Percentiles rank a stretch among this genome's conserved stretches.
phyloP scores from a whole-genome alignment of 495 filamentous ascomycete species.

The Lentithecium fluviatile region DNA sequence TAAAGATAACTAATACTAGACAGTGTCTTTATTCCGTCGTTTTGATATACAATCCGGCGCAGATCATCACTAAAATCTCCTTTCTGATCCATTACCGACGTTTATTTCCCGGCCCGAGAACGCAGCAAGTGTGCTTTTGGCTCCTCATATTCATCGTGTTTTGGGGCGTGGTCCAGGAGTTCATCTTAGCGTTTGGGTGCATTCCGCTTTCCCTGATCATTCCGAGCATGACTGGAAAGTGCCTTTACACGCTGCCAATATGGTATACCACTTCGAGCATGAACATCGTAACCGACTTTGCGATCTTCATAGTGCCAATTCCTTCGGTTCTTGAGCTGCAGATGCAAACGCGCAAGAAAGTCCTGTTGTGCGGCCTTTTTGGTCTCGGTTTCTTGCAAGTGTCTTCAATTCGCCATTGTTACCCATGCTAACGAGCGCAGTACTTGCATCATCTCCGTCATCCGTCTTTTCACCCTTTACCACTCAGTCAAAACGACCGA shows the following conservation, averaged over 20 bases:
- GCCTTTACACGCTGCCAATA: conserved; percentile 11
- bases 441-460: conserved; percentile 25
- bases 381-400: conserved; percentile 32
- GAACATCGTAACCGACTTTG: conserved; percentile 33
- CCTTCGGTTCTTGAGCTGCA: conserved; percentile 15
- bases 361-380: conserved; percentile 23
- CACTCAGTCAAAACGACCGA: conserved; percentile 16
- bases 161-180: conserved; percentile 25
- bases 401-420: neutral
- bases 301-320: conserved; percentile 25
- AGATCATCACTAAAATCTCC: conserved; percentile 28
- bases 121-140: conserved; percentile 10
- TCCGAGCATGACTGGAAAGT: conserved; percentile 19
- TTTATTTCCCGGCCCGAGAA: conserved; percentile 13
- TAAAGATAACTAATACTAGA: neutral
- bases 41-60: conserved; percentile 25
- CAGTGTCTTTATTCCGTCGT: conserved; percentile 23
- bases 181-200: conserved; percentile 13
- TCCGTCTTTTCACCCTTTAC: conserved; percentile 26
- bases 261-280: conserved; percentile 19
- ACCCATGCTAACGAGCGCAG: neutral
- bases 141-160: conserved; percentile 18
- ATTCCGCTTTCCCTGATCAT: conserved; percentile 9
- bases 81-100: conserved; percentile 26
- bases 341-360: conserved; percentile 24